Evolutionary conservation across 2,329 filamentous ascomycete species (phyloP), one percentile per base, ranked within the genome.

Genomic region (Talaromyces sp.): DNA sequence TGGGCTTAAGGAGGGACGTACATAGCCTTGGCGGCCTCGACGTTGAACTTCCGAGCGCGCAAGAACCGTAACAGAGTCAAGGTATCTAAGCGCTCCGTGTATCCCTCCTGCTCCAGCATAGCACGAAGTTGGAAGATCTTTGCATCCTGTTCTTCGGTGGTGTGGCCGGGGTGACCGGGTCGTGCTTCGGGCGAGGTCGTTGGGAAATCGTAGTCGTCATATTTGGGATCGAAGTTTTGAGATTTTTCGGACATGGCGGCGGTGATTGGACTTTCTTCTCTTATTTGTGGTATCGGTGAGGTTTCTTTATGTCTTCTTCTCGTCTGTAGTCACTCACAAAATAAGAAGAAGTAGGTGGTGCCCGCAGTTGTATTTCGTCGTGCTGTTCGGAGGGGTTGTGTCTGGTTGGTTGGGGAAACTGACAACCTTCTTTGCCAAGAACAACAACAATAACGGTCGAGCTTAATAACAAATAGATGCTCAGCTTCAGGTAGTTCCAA

Each of bases 181-280:
- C 89, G 86, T 56, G 85, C 78, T 71, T 87, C 86, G 63, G 90
- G 86, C 56, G 92, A 87, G 68, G 86, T 89, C 69, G 89, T 92
- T 68, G 95, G 95, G 83, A 87, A 98, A 80, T 97, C 93, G 81
- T 95, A 98, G 83, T 96, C 79, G 82, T 98, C 95, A 84, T 98
- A 96, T 83, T 97, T 97, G 78, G 91, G 85, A 80, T 96, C 89
- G 73, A 92, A 80, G 70, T 66, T 66, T 14, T 62, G 50, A 27
- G 41, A 11, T 59, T 63, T 50, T 54, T 63, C 60, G 27, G 65
- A 56, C 65, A 66, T 66, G 49, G 49, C 7, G 43, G 60, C 14
- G 22, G n/a, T 56, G 35, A 27, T n/a, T 45, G n/a, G 35, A 5
- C 4, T 19, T 62, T 19, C 14, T 27, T 43, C 16, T 19, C 24